Base-by-base conservation (phyloP, 345 rosid species). In the Arabidopsis thaliana region DNA sequence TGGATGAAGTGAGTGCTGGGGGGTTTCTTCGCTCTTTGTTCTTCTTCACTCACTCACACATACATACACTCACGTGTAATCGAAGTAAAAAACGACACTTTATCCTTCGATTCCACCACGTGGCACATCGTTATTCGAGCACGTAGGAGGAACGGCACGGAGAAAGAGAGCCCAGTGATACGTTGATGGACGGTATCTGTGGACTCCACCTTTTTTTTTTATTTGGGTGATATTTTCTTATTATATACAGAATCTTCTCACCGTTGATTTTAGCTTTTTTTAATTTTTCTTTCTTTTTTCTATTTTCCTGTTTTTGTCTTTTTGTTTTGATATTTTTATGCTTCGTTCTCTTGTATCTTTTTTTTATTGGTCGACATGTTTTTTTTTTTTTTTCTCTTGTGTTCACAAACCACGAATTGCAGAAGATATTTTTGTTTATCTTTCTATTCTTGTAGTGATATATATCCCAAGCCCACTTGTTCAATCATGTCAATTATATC, bases 71-170 rank as follows among this genome's bases (percentile, higher is more conserved):
- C 81, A 78, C 58, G 71, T 72, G 79, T 37, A 37, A 38, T 56
- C 32, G 53, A 72, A 79, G 77, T 37, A 9, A 46, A 45, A 61
- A 52, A 20, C 13, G 81, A 78, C 78, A 81, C 79, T 83, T 82
- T 80, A 75, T 83, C 81, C 48, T 6, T 22, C 45, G 51, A 42
- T 67, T 0, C 3, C 0, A 62, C n/a, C 82, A 32, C 87, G 87
- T 75, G 88, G 70, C 36, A 10, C 10, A 0, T 16, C n/a, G 10
- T 64, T 33, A 67, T 69, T 63, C 32, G 82, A 38, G 78, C 87
- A 73, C 82, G 82, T 65, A 3, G 52, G 11, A 5, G 45, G 37
- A 65, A 81, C 77, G 65, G 76, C 38, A 44, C 42, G 78, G 67
- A 33, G 53, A 64, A 50, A n/a, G 64, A 37, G 52, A 64, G 13